Base-by-base conservation (phyloP, 2,329 filamentous ascomycete genomes). In the Parasarocladium wereldwijsianum region DNA sequence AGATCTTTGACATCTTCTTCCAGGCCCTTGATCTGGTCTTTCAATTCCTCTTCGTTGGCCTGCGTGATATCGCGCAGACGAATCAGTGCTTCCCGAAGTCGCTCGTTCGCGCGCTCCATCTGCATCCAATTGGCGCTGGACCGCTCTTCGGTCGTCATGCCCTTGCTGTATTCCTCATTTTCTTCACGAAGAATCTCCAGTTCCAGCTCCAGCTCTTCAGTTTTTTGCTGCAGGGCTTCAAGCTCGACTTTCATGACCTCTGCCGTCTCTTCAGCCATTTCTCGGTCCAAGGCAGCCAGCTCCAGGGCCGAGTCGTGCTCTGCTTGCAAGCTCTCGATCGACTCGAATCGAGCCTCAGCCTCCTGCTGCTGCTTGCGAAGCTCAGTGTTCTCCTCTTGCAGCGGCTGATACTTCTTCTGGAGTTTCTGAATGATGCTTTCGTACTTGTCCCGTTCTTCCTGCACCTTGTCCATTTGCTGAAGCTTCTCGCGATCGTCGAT, bases 251-350 rank as follows among this genome's bases (percentile, higher is more conserved):
- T 90, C 29, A 79, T 62, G 12, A 78, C 73, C 40, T 96, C 90
- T 1, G 82, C 78, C 24, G 76, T 84, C 53, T 94, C 87, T 51
- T 98, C 86, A 0, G 90, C 90, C 81, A 96, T 93, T 52, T 98
- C 87, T 25, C 83, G 74, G 48, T 98, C 90, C 16, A 98, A 60
- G 0, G 82, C 78, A 6, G 85, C 84, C 53, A 90, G 70, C 54
- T 98, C 90, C 45, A 94, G 58, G 6, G 80, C 71, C 4, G 76
- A 70, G 17, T 96, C 90, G 50, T 92, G 76, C 40, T 94, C 85
- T 6, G 81, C 79, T 47, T 90, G 78, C 32, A 79, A 62, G 17
- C 67, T 64, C 41, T 87, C 81, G 3, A 90, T 60, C 0, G 52
- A 50, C 33, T 80, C 73, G 13, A 85, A 63, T 27, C 69, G 70